Evolutionary conservation across 2,329 filamentous ascomycete genomes (phyloP), one percentile per base, ranked within the genome.

Genomic region (Phyllosticta citrichinensis): DNA sequence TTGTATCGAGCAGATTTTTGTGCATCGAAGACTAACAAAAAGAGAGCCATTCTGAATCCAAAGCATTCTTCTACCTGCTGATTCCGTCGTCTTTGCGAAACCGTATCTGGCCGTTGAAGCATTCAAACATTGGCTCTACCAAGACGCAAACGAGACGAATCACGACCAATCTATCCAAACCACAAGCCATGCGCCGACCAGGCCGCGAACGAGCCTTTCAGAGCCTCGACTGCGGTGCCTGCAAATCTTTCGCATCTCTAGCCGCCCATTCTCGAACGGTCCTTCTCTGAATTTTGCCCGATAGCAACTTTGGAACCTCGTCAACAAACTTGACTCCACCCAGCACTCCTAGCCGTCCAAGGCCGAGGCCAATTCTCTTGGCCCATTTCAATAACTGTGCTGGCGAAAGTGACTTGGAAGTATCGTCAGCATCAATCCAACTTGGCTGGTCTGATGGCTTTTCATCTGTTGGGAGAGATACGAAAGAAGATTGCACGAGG

Each of bases 341-440:
- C 12, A 70, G 64, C 75, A 83, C 62, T 0, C 78, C 79, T 8
- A 80, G 65, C 2, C 67, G 71, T 56, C 80, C 72, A 14, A 84
- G 71, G 3, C 81, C 81, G 47, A 73, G 69, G 0, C 76, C 79
- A n/a, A 84, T 66, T 61, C 80, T 73, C 66, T 78, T 81, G 50
- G 79, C 74, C 80, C 80, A 83, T 72, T 71, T 66, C 30, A 83
- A 66, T 24, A 78, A 68, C 65, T 81, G 74, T 33, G 70, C 71
- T 0, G 79, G 77, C 0, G 80, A 81, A 9, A 84, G 70, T 33
- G 72, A 77, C 40, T 74, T 71, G 8, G 65, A 62, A 2, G 77
- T 70, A 56, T 82, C 71, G 59, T 75, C 75, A 51, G 79, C 76
- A 67, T 84, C 79, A 58, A 81, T 75, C 81, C 81, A 84, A 63